Evolutionary conservation across 140 eudicot species (phyloP).

Genomic region (Bidens hawaiensis): DNA sequence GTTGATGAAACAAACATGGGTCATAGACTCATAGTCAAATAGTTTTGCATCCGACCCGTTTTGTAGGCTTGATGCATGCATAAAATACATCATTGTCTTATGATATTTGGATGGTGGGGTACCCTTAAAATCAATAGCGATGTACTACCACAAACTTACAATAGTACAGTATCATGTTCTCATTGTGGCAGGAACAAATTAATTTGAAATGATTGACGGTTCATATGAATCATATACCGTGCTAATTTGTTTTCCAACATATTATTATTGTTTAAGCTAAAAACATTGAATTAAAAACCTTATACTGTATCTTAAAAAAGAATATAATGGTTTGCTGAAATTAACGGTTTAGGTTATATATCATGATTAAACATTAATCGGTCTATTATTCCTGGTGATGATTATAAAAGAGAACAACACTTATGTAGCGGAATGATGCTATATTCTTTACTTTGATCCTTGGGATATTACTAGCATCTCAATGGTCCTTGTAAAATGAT

Average conservation of each 20-base stretch:
- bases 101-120: conserved; percentile 18
- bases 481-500: not conserved
- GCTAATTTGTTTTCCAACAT: not conserved
- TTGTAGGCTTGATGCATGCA: not conserved
- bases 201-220: conserved; percentile 1
- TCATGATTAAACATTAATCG: not conserved
- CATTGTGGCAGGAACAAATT: conserved; percentile 10
- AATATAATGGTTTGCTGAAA: not conserved
- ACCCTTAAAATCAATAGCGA: not conserved
- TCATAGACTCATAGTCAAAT: not conserved
- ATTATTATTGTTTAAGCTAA: not conserved
- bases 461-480: conserved; percentile 9
- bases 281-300: not conserved
- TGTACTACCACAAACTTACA: not conserved
- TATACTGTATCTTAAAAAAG: not conserved
- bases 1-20: not conserved
- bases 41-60: conserved; percentile 11
- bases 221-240: not conserved
- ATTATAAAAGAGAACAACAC: not conserved
- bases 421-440: not conserved
- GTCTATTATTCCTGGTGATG: too few species aligned
- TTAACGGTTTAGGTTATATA: not conserved
- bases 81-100: too few species aligned
- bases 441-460: conserved; percentile 10
- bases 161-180: not conserved